Evolutionary conservation across 345 rosid genomes (phyloP).

Genomic region (Lenwebbia sp.): DNA sequence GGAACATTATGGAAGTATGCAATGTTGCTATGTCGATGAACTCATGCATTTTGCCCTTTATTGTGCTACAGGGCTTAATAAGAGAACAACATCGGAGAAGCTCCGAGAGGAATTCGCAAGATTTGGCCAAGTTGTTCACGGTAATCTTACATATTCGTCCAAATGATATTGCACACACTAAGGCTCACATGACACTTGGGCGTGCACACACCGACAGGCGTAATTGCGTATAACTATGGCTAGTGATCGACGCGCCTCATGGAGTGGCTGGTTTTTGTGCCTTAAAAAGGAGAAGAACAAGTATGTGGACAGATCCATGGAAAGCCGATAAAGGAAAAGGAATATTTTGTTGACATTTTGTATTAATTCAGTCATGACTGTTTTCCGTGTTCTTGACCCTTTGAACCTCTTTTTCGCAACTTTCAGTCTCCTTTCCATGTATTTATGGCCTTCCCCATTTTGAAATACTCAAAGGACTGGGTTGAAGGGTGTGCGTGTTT

Average conservation of each 20-base stretch:
- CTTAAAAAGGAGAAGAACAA: neutral
- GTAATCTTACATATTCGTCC: slow-evolving; percentile 1
- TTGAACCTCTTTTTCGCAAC: neutral
- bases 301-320: neutral
- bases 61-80: slow-evolving; percentile 28
- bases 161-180: neutral
- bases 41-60: neutral
- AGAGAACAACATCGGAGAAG: slow-evolving; percentile 34
- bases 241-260: neutral
- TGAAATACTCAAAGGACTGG: neutral
- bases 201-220: neutral
- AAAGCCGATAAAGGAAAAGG: neutral
- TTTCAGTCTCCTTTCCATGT: neutral
- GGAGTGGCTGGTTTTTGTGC: neutral
- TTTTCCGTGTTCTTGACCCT: neutral
- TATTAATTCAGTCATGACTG: neutral
- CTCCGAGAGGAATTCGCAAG: slow-evolving; percentile 24
- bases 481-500: neutral
- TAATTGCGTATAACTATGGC: neutral
- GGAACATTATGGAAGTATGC: neutral
- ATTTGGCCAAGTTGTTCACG: slow-evolving; percentile 41
- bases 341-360: neutral
- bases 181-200: neutral
- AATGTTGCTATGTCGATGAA: neutral
- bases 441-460: neutral